Evolutionary conservation across 148 eudicot species (phyloP).

Genomic region (Spergularia marina): DNA sequence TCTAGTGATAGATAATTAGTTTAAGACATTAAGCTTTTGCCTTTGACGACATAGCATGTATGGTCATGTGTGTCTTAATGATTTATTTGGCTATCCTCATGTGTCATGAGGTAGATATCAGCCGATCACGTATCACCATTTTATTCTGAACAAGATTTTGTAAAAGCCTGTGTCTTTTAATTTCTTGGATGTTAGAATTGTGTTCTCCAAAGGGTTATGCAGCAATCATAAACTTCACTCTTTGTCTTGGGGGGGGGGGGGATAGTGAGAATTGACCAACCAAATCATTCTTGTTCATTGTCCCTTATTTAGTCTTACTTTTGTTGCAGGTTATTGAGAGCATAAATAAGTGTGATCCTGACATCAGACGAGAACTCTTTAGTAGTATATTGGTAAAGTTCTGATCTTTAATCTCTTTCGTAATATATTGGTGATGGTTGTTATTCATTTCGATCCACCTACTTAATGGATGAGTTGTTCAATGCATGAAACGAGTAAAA

Average conservation of each 20-base stretch:
- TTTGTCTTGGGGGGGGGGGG: not conserved
- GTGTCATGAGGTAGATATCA: too few relatives aligned
- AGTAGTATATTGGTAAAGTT: conserved; percentile 84
- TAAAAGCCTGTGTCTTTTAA: not conserved
- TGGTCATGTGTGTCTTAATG: too few relatives aligned
- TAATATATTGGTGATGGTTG: too few relatives aligned
- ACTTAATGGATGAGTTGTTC: not conserved
- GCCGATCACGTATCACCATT: too few relatives aligned
- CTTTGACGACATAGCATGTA: too few relatives aligned
- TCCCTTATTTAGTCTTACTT: not conserved
- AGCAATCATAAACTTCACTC: not conserved
- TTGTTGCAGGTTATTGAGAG: conserved; percentile 83
- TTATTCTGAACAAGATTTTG: not conserved
- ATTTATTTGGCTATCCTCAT: too few relatives aligned
- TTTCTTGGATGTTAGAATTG: not conserved
- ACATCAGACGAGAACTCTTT: conserved; percentile 88
- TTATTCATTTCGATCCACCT: not conserved
- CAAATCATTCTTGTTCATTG: not conserved
- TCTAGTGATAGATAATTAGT: too few relatives aligned
- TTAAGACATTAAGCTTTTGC: too few relatives aligned
- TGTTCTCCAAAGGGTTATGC: not conserved
- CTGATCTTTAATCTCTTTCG: not conserved
- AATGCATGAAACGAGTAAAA: not conserved
- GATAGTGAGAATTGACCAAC: not conserved
- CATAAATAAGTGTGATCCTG: conserved; percentile 93